Conservation (phyloP, 805 yeast species). For the Starmerella powellii region DNA sequence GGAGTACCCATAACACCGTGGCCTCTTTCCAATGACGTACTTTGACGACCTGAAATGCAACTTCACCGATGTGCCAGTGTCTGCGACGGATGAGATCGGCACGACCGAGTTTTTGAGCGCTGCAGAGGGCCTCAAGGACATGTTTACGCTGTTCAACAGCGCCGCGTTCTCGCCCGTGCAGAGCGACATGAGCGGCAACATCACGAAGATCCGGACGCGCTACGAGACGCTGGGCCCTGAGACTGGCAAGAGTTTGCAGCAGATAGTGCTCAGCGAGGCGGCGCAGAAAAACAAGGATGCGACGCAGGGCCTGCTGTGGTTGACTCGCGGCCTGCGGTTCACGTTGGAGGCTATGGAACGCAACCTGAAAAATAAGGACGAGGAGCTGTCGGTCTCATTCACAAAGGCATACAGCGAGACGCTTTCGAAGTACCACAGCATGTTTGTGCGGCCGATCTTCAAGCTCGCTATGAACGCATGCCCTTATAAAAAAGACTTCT, state of each 20-base stretch:
- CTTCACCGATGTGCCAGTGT: constrained; percentile 61
- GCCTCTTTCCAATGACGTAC: constrained; percentile 37
- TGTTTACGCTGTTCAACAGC: constrained; percentile 72
- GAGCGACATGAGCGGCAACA: constrained; percentile 78
- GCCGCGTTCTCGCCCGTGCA: constrained; percentile 78
- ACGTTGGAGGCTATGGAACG: constrained; percentile 84
- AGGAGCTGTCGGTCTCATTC: constrained; percentile 65
- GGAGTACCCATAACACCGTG: background rate
- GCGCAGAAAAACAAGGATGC: constrained; percentile 58
- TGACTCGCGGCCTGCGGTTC: constrained; percentile 67
- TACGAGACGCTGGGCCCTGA: constrained; percentile 34
- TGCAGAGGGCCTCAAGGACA: constrained; percentile 65
- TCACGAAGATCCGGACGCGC: constrained; percentile 58
- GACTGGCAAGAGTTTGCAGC: constrained; percentile 61
- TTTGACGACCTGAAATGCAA: constrained; percentile 67
- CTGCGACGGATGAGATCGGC: constrained; percentile 47
- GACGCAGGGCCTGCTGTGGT: constrained; percentile 84
- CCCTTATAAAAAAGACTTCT: constrained; percentile 80
- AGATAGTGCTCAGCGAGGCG: constrained; percentile 60
- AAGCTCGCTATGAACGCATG: constrained; percentile 91
- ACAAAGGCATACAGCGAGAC: constrained; percentile 77
- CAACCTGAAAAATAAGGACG: constrained; percentile 48
- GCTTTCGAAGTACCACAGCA: constrained; percentile 65
- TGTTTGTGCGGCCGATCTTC: constrained; percentile 75
- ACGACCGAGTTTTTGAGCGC: constrained; percentile 74